Percentiles rank a stretch among this genome's conserved stretches.
phyloP scores from a whole-genome alignment of 352 stramenopile species.

The Saprolegnia diclina region DNA sequence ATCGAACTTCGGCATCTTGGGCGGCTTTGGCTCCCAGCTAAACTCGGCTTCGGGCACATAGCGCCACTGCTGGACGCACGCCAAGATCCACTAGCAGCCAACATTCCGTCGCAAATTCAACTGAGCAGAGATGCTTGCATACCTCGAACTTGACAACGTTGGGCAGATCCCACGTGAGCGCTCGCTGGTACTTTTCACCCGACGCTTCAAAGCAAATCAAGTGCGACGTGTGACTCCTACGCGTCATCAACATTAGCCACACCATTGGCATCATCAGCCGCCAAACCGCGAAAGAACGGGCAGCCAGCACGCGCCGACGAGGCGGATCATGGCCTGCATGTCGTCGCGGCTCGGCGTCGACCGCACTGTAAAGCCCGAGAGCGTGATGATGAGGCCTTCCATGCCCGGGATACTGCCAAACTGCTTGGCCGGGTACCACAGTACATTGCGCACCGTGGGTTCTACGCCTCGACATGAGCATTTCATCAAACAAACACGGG shows the following conservation, averaged over 20 bases:
- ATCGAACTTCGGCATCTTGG: slow-evolving; percentile 30
- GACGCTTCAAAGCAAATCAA: slow-evolving; percentile 68
- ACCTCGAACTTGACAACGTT: slow-evolving; percentile 81
- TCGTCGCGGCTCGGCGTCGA: slow-evolving; percentile 73
- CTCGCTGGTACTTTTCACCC: slow-evolving; percentile 83
- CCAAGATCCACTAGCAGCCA: slow-evolving; percentile 65
- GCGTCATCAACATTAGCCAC: background rate
- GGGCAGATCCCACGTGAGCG: slow-evolving; percentile 68
- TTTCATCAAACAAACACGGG: no score
- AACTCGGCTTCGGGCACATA: slow-evolving; percentile 53
- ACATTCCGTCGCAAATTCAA: no score
- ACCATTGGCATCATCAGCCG: background rate
- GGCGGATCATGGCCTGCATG: slow-evolving; percentile 76
- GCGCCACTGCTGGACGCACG: slow-evolving; percentile 60
- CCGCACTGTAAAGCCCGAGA: slow-evolving; percentile 75
- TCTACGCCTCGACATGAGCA: background rate
- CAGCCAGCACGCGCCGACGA: slow-evolving; percentile 76
- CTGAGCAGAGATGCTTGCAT: no score
- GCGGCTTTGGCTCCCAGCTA: slow-evolving; percentile 32
- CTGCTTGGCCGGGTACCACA: slow-evolving; percentile 22
- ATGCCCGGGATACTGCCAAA: slow-evolving; percentile 65
- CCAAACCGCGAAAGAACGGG: slow-evolving; percentile 56
- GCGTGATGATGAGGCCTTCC: slow-evolving; percentile 73
- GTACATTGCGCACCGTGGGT: background rate
- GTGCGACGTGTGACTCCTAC: slow-evolving; percentile 66